Conservation (phyloP, 2,329 filamentous ascomycete species). For the Fusarium sp. region DNA sequence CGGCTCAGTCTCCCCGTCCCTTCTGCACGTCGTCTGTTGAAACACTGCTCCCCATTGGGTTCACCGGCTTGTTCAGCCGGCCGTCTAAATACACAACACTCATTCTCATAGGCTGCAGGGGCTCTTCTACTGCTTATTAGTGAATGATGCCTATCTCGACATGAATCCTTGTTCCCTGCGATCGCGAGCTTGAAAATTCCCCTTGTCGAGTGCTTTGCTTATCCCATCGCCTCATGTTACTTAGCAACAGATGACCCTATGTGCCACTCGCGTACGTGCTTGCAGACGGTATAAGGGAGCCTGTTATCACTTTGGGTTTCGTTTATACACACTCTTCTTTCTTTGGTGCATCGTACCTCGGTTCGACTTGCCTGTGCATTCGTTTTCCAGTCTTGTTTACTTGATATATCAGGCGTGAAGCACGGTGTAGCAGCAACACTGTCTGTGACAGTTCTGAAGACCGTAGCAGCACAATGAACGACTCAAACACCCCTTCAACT, state of each 20-base stretch:
- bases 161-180: constrained; percentile 29
- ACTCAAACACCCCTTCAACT: constrained; percentile 51
- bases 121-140: constrained; percentile 7
- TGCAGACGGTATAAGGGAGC: constrained; percentile 16
- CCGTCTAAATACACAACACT: constrained; percentile 13
- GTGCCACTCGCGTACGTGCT: constrained; percentile 17
- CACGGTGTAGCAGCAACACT: not conserved
- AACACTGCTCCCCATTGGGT: constrained; percentile 7
- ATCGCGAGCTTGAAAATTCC: not conserved
- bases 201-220: not conserved
- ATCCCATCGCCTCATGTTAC: constrained; percentile 8
- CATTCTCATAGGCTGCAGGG: constrained; percentile 6
- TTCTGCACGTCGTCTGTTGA: constrained; percentile 22
- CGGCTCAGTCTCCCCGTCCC: constrained; percentile 19
- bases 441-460: not conserved
- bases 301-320: not conserved
- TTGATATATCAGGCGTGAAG: constrained; percentile 1
- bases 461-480: constrained; percentile 26
- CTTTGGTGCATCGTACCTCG: constrained; percentile 6
- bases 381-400: not conserved
- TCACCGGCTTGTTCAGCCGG: constrained; percentile 17
- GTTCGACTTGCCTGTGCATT: constrained; percentile 1
- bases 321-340: not conserved
- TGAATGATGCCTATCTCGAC: constrained; percentile 21
- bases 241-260: constrained; percentile 19